phyloP scores from a whole-genome alignment of 2,329 filamentous ascomycete species.

The Trichophyton rubrum region DNA sequence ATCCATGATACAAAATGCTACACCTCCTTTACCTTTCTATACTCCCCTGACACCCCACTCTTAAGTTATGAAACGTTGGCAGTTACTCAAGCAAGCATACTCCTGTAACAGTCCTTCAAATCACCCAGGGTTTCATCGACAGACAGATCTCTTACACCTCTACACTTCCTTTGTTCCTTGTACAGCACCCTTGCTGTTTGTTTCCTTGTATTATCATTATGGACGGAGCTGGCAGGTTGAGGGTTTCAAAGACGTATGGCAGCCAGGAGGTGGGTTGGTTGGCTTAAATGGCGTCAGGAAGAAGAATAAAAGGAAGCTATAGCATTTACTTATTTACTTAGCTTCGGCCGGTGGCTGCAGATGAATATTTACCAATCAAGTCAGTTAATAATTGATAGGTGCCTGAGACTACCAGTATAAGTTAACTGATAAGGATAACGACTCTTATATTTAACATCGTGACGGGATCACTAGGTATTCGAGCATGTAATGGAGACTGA shows the following conservation, averaged over 20 bases:
- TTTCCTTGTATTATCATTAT: background rate
- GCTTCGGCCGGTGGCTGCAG: background rate
- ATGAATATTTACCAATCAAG: too few relatives aligned
- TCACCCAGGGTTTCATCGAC: background rate
- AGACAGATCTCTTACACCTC: background rate
- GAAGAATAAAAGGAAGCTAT: background rate
- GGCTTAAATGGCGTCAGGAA: background rate
- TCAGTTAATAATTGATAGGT: too few relatives aligned
- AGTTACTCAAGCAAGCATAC: background rate
- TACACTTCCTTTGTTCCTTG: background rate
- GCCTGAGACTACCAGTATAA: too few relatives aligned
- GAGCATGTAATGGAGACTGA: background rate
- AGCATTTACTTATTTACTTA: background rate
- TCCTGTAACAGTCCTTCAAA: background rate
- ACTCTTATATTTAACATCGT: background rate
- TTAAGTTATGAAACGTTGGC: background rate
- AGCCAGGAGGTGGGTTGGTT: background rate
- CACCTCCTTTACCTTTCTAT: background rate
- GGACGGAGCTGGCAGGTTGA: background rate
- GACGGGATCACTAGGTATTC: background rate
- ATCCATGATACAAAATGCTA: background rate
- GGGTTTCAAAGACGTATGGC: background rate
- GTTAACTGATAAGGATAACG: too few relatives aligned
- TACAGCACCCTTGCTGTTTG: background rate
- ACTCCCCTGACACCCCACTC: background rate